Evolutionary conservation across 257 asterid genomes (phyloP), one percentile per base, ranked within the genome.

Genomic region (Solanum pinnatisectum): DNA sequence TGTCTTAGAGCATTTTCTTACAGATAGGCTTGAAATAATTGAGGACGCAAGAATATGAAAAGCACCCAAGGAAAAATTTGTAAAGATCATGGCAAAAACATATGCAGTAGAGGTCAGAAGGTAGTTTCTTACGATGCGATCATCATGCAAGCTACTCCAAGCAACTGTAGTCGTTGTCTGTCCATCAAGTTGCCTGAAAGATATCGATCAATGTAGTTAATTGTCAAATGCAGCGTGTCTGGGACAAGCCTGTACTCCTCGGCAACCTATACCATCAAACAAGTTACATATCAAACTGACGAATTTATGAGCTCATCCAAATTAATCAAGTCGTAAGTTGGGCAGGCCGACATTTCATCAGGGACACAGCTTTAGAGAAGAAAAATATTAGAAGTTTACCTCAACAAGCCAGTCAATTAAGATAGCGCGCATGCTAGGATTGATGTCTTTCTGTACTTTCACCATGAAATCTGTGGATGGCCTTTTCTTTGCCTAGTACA

Each of bases 71-170:
- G 44, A 33, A 56, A 33, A 14, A 5, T 32, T 40, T 52, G 60
- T 68, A 15, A 25, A 16, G 68, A 7, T 60, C 44, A 49, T 32
- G 27, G 30, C 12, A 30, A 68, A 18, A 13, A 30, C 15, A 37
- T 25, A 65, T 23, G 59, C 3, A 14, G 37, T 18, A 86, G 32
- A 82, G 73, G 81, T 49, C 22, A 49, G 70, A 71, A 35, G 32
- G 39, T 59, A 60, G 77, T 72, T 84, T 52, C 99, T 92, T 97
- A 97, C 99, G 99, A 92, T 65, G 99, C 99, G 74, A 97, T 95
- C 99, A 97, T 96, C 99, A 97, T 96, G 93, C 98, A 96, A 91
- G 98, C 94, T 27, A 96, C 98, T 72, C 99, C 99, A 84, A 97
- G 98, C 90, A 96, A 89, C 70, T 95, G 98, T 91, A 97, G 84